phyloP scores from a whole-genome alignment of 495 filamentous ascomycete species.

The Hypoxylon trugodes region DNA sequence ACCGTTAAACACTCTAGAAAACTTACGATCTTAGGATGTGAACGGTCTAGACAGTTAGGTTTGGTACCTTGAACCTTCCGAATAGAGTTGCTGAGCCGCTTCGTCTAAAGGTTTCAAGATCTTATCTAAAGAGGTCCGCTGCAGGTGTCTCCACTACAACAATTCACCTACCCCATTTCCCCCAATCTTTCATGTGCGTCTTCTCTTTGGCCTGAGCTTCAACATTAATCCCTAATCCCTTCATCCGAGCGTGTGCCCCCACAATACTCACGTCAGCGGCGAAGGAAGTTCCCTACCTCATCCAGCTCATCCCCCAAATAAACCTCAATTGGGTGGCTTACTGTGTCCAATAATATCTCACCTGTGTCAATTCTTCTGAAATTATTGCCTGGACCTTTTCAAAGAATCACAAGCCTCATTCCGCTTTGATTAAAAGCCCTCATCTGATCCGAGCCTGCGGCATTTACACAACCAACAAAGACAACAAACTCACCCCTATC shows the following conservation, averaged over 20 bases:
- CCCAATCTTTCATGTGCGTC: constrained; percentile 17
- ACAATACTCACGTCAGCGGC: constrained; percentile 35
- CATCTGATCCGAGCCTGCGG: constrained; percentile 30
- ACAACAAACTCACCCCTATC: constrained; percentile 3
- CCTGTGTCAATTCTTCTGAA: not conserved
- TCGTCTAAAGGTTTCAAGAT: not conserved
- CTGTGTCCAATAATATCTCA: constrained; percentile 17
- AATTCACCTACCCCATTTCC: no score
- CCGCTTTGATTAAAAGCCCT: constrained; percentile 33
- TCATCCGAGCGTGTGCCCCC: constrained; percentile 28
- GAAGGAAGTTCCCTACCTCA: constrained; percentile 12
- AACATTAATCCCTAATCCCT: constrained; percentile 21
- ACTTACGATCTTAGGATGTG: no score
- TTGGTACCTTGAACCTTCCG: not conserved
- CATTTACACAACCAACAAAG: constrained; percentile 15
- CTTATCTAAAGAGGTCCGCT: constrained; percentile 13
- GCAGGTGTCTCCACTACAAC: constrained; percentile 18
- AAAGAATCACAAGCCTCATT: constrained; percentile 23
- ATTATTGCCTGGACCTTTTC: constrained; percentile 1
- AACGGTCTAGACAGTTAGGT: not conserved
- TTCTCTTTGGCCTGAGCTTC: constrained; percentile 5
- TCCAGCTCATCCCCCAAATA: no score
- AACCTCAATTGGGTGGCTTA: constrained; percentile 18
- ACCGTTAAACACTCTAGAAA: no score
- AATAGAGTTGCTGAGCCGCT: constrained; percentile 10